Evolutionary conservation across 129 eudicot species (phyloP).

Genomic region (Cynara cardunculus): DNA sequence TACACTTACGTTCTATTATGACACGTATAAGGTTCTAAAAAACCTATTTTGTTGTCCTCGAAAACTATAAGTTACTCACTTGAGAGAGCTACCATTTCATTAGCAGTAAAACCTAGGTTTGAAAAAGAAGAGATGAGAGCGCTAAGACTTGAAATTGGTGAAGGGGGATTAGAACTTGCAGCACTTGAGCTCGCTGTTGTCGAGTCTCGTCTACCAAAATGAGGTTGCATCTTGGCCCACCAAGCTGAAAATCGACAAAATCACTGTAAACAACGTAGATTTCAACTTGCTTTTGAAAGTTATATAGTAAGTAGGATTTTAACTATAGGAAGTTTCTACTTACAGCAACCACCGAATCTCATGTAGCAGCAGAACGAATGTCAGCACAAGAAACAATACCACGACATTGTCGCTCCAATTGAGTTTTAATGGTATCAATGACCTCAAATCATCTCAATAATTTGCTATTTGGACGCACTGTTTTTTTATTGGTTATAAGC

Average conservation of each 20-base stretch:
- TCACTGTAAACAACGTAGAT: background rate
- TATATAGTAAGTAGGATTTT: background rate
- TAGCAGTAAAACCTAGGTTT: slow-evolving; percentile 40
- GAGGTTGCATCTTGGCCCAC: slow-evolving; percentile 52
- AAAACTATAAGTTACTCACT: slow-evolving; percentile 16
- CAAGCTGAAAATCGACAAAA: slow-evolving; percentile 35
- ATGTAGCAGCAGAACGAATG: slow-evolving; percentile 46
- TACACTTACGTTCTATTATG: too few relatives aligned
- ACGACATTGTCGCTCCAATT: slow-evolving; percentile 32
- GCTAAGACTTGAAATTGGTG: slow-evolving; percentile 35
- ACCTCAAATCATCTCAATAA: slow-evolving; percentile 46
- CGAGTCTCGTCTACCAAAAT: slow-evolving; percentile 55
- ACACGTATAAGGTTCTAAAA: too few relatives aligned
- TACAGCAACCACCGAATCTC: slow-evolving; percentile 54
- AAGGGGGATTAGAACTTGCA: slow-evolving; percentile 39
- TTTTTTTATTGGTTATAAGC: too few relatives aligned
- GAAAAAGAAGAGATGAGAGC: slow-evolving; percentile 46
- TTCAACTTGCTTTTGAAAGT: background rate
- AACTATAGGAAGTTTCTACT: slow-evolving; percentile 1
- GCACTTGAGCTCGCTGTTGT: slow-evolving; percentile 47
- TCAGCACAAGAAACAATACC: slow-evolving; percentile 61
- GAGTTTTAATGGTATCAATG: slow-evolving; percentile 47
- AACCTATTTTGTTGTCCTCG: too few relatives aligned
- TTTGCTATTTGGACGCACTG: slow-evolving; percentile 40
- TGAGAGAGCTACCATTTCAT: slow-evolving; percentile 62